Evolutionary conservation across 106 monocot species (phyloP).

Genomic region (Narthecium ossifragum): DNA sequence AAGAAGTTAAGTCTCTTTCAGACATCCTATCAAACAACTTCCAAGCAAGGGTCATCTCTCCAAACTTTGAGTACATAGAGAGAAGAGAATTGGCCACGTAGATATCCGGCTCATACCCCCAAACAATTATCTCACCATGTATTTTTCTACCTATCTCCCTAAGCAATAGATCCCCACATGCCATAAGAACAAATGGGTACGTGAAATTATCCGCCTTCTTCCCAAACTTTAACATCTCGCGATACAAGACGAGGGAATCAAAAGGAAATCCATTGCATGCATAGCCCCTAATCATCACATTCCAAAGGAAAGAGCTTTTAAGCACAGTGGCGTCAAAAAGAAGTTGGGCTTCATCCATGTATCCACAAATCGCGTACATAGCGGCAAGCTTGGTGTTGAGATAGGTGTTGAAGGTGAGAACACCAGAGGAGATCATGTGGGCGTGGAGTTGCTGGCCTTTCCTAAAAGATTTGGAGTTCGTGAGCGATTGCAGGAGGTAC

Average conservation of each 20-base stretch:
- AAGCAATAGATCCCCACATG: conserved; percentile 36
- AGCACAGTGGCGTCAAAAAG: conserved; percentile 22
- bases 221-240: conserved; percentile 31
- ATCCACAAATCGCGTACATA: conserved; percentile 31
- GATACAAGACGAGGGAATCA: conserved; percentile 24
- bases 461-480: conserved; percentile 18
- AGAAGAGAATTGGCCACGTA: conserved; percentile 44
- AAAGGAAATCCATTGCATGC: conserved; percentile 22
- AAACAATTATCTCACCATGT: conserved; percentile 28
- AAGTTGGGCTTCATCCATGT: conserved; percentile 22
- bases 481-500: conserved; percentile 33
- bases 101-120: conserved; percentile 33
- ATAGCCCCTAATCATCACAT: conserved; percentile 47
- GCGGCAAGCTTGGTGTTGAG: conserved; percentile 44
- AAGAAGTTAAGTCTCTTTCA: conserved; percentile 35
- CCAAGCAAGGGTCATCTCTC: conserved; percentile 25
- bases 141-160: conserved; percentile 24
- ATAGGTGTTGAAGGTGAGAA: conserved; percentile 45
- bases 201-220: conserved; percentile 38
- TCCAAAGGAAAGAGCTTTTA: conserved; percentile 45
- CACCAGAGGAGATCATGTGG: conserved; percentile 34
- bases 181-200: conserved; percentile 60
- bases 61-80: conserved; percentile 36
- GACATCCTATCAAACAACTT: conserved; percentile 42
- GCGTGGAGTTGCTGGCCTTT: conserved; percentile 33